Evolutionary conservation across 441 rosid species (phyloP), one percentile per base, ranked within the genome.

Genomic region (Flueggea neowawraea): DNA sequence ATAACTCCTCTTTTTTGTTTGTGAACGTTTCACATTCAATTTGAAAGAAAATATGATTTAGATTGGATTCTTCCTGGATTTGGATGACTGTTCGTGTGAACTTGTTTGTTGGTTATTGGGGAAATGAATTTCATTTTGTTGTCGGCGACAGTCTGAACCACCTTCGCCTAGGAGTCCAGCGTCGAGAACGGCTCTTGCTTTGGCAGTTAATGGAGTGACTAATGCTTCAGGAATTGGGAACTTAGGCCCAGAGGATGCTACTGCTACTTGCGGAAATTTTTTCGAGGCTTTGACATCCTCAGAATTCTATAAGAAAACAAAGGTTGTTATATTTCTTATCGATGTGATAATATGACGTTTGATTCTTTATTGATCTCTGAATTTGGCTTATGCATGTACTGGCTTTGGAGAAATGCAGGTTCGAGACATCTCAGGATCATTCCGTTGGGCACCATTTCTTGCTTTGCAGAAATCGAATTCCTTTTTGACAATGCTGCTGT

Each of bases 361-460:
- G 52, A n/a, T 44, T 62, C 45, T 50, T 56, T 49, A 33, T 22
- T 12, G 63, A 44, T 48, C n/a, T n/a, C 50, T 36, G 13, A 8
- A 16, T 60, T 57, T 55, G 7, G 36, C 51, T 41, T 9, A 55
- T 16, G 61, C 17, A 16, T 22, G 4, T 47, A 50, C 49, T 61
- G 55, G 71, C 54, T 61, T 52, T 16, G 39, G 58, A 63, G 44
- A 60, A 45, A 66, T 69, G 68, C 83, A 95, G 99, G 99, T 91
- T 48, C 79, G 82, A n/a, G 99, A 95, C 53, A 91, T 95, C 53
- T 86, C 91, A 32, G 99, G 99, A 53, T 88, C 98, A 54, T 95
- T 91, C 74, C 84, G 98, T 44, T 95, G 98, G 99, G 98, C 97
- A 14, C 99, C 99, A 0, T 95, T 95, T 78, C 93, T 95, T 54